A percentile compares a stretch with the other conserved stretches of the same genome.
phyloP scores from a whole-genome alignment of 352 stramenopile species.

The Pythium monospermum region DNA sequence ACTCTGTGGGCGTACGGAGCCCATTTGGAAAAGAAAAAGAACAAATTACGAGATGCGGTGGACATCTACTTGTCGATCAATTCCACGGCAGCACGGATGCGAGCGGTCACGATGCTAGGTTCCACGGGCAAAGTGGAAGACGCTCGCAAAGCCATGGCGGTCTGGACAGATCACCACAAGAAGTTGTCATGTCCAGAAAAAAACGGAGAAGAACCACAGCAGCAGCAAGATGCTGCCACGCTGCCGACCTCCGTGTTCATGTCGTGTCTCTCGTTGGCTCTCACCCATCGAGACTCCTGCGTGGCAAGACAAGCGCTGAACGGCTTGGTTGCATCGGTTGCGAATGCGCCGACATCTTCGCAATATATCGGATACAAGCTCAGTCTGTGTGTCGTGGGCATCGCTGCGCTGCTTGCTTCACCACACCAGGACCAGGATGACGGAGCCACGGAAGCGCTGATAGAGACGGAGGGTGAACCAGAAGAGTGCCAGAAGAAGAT shows the following conservation, averaged over 20 bases:
- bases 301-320: slow-evolving; percentile 29
- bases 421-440: not conserved
- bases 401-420: not conserved
- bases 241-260: slow-evolving; percentile 25
- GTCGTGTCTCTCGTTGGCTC: slow-evolving; percentile 26
- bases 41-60: slow-evolving; percentile 5
- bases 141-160: not conserved
- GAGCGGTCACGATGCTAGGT: slow-evolving; percentile 7
- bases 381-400: not conserved
- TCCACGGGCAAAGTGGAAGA: slow-evolving; percentile 4
- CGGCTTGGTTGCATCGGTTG: not conserved
- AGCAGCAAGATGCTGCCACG: not conserved
- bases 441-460: not conserved
- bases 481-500: not conserved
- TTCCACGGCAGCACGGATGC: not conserved
- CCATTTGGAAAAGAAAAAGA: slow-evolving; percentile 33
- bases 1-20: slow-evolving; percentile 34
- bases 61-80: slow-evolving; percentile 3
- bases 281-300: slow-evolving; percentile 18
- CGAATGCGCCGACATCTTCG: not conserved
- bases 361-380: not conserved
- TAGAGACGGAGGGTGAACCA: too few relatives aligned
- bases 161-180: not conserved
- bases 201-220: too few relatives aligned
- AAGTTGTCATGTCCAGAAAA: not conserved